phyloP scores from a whole-genome alignment of 805 yeast genomes.

The Priceomyces castillae region DNA sequence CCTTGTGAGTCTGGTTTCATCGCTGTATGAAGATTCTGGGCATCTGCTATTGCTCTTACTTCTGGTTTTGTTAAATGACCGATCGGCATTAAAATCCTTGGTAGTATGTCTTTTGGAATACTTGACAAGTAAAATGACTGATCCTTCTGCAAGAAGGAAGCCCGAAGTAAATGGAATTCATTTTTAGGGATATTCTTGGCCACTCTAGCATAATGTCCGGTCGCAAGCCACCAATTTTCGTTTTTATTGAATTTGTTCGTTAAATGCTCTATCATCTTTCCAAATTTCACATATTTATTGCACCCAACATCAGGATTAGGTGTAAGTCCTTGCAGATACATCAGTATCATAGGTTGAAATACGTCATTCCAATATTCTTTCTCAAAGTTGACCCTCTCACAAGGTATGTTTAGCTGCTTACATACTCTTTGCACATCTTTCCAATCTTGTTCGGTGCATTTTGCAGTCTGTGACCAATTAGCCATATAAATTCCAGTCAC shows the following conservation, averaged over 20 bases:
- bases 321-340: conserved; percentile 69
- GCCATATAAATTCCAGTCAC: conserved; percentile 90
- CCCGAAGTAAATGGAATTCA: conserved; percentile 52
- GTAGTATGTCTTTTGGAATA: conserved; percentile 45
- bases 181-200: conserved; percentile 30
- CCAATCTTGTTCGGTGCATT: conserved; percentile 88
- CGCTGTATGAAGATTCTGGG: conserved; percentile 55
- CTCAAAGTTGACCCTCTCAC: conserved; percentile 80
- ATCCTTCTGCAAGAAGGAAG: conserved; percentile 64
- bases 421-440: conserved; percentile 72
- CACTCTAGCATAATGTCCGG: conserved; percentile 77
- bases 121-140: conserved; percentile 89
- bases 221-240: conserved; percentile 61
- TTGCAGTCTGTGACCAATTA: conserved; percentile 72
- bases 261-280: conserved; percentile 62
- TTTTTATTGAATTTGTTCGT: conserved; percentile 29
- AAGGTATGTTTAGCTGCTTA: conserved; percentile 56
- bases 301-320: conserved; percentile 96
- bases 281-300: conserved; percentile 84
- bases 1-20: conserved; percentile 94
- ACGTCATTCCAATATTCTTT: conserved; percentile 91
- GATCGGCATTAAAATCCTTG: conserved; percentile 68
- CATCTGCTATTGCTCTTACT: conserved; percentile 65
- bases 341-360: conserved; percentile 84
- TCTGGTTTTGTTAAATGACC: conserved; percentile 76